Base-by-base conservation (phyloP, 352 stramenopile species). In the Globisporangium irregulare region DNA sequence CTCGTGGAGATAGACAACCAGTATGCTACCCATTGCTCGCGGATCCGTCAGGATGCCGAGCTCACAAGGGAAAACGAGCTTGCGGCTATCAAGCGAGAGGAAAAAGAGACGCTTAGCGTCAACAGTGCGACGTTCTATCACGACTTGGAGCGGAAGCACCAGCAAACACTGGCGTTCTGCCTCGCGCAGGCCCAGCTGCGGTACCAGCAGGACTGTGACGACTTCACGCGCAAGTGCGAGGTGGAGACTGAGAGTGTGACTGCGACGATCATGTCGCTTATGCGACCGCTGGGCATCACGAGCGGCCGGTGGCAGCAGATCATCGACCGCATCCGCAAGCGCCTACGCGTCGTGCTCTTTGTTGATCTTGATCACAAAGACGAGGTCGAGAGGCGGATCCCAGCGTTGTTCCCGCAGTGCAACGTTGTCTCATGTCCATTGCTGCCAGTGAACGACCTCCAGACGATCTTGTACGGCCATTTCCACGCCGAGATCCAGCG, bases 251-350 rank as follows among this genome's bases (percentile, higher is more conserved):
- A 92, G 68, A 91, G 78, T 32, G 74, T 91, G 8, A 86, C 80
- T 6, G 77, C 82, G 4, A 92, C 79, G 3, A 87, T 92, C 69
- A 92, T 92, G 84, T 85, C 84, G 12, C 67, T 92, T 12, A 92
- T 89, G 64, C 77, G 84, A 22, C 84, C 84, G 14, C 67, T 92
- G 1, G 84, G 84, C 6, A 85, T 89, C 12, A 91, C 82, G 0
- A 92, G 80, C 25, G 84, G 81, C 2, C 88, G 87, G 25, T 92
- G 84, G 84, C 79, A 89, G 43, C 79, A 84, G 38, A 84, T 87
- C 29, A 71, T 92, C 2, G 74, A 84, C 36, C 75, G 82, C 0
- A 77, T 91, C 60, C 74, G 79, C 22, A 77, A 78, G 9, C 78
- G 80, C 3, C 69, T 92, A 5, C 73, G 74, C 10, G 70, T 91